These are phyloP conservation scores for Hanseniaspora hatyaiensis DNA, from an alignment of 805 yeast genomes.

Conservation along the genomic window DNA sequence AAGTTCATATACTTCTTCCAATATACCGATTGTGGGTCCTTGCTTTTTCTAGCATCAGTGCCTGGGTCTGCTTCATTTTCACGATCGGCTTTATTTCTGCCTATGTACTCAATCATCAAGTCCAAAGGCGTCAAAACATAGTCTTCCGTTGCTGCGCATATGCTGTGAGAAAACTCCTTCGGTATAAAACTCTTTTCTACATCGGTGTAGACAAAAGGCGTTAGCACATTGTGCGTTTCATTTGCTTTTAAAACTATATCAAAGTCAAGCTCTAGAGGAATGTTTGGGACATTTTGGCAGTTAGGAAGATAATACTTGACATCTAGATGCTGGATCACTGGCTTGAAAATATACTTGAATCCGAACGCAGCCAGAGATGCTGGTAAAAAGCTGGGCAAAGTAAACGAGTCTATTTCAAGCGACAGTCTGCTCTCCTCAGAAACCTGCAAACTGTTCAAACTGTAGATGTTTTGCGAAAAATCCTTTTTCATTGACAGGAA, in stretches of 20 bases:
- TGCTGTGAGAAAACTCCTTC: slow-evolving; percentile 7
- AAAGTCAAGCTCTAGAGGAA: slow-evolving; percentile 1
- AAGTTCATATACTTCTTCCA: slow-evolving; percentile 11
- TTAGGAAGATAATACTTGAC: not conserved
- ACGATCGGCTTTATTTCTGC: slow-evolving; percentile 9
- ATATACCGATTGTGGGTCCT: not conserved
- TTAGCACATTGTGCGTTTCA: not conserved
- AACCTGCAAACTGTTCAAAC: not conserved
- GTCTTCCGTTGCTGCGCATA: slow-evolving; percentile 10
- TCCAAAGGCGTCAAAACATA: slow-evolving; percentile 13
- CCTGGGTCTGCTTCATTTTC: not conserved
- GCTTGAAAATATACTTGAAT: not conserved
- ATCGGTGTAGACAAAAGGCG: not conserved
- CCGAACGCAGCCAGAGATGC: not conserved
- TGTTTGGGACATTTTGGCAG: slow-evolving; percentile 8
- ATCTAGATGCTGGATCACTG: not conserved
- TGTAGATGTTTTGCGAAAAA: not conserved
- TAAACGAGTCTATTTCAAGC: not conserved
- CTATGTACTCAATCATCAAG: slow-evolving; percentile 14
- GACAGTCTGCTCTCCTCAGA: not conserved
- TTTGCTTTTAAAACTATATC: not conserved
- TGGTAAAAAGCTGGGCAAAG: not conserved
- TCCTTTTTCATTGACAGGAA: not conserved
- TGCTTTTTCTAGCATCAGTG: not conserved
- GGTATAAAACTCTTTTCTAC: slow-evolving; percentile 6